phyloP scores from a whole-genome alignment of 192 early-diverging fungal genomes.

The Podila epicladia region DNA sequence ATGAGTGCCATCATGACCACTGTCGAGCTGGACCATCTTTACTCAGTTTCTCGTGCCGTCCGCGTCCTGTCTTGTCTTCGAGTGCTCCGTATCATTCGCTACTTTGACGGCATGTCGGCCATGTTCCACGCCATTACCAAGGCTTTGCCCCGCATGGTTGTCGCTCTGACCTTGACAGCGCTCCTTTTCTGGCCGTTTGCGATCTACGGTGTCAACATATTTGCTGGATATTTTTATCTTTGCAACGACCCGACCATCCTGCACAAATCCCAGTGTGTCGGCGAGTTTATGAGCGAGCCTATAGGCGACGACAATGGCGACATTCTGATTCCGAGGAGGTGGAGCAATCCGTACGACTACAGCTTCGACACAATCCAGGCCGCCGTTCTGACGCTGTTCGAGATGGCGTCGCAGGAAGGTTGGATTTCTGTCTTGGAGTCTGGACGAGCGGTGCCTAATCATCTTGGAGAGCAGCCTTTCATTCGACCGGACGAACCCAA shows the following conservation, averaged over 20 bases:
- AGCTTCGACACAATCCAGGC: slow-evolving; percentile 66
- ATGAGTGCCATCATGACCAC: slow-evolving; percentile 60
- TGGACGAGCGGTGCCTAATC: slow-evolving; percentile 45
- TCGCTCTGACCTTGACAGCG: slow-evolving; percentile 56
- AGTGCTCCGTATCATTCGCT: slow-evolving; percentile 59
- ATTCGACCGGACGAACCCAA: slow-evolving; percentile 53
- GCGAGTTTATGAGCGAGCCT: slow-evolving; percentile 49
- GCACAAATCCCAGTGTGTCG: slow-evolving; percentile 43
- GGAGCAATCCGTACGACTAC: slow-evolving; percentile 69
- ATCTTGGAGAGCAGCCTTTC: slow-evolving; percentile 48
- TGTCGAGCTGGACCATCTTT: slow-evolving; percentile 50
- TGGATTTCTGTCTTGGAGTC: slow-evolving; percentile 62
- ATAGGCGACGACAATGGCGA: slow-evolving; percentile 22
- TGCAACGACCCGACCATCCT: slow-evolving; percentile 51
- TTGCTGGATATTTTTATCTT: slow-evolving; percentile 58
- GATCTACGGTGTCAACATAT: slow-evolving; percentile 66
- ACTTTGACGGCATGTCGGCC: slow-evolving; percentile 59
- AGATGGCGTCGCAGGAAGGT: slow-evolving; percentile 65
- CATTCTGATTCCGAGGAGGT: slow-evolving; percentile 57
- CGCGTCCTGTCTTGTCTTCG: slow-evolving; percentile 65
- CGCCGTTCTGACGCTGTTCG: slow-evolving; percentile 63
- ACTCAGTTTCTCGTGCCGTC: slow-evolving; percentile 53
- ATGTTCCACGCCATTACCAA: slow-evolving; percentile 63
- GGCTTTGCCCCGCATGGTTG: slow-evolving; percentile 62
- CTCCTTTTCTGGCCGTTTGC: slow-evolving; percentile 67